Evolutionary conservation across 768 basidiomycete genomes (phyloP), one percentile per base, ranked within the genome.

Genomic region (Butyriboletus loyo): DNA sequence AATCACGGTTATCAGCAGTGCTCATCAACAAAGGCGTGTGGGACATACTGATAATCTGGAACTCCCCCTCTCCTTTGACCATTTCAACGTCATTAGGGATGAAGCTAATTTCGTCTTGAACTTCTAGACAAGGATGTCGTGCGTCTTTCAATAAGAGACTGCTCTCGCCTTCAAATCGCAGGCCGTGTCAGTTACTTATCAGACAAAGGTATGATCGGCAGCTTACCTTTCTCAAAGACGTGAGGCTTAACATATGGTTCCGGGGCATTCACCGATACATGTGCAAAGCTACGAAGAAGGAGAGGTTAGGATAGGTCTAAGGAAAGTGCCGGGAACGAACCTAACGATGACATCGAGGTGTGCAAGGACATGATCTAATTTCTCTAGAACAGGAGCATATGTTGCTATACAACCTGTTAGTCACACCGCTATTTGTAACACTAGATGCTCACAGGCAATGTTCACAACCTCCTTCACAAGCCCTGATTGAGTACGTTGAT

Each of bases 41-140:
- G 11, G 24, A 57, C 84, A 54, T 61, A 89, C 89, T 98, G 59
- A 98, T 95, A 49, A 98, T 95, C 55, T 92, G 87, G 71, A 99
- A 95, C 68, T 98, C 96, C 59, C 91, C 92, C 55, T 85, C 77
- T 84, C 90, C 85, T 75, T 92, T 93, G 42, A 89, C 82, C 91
- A 98, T 92, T 66, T 94, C 86, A 32, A 97, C 85, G 63, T 98
- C 92, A 65, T 98, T 99, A 2, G 95, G 79, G 60, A 99, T 98
- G 68, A 98, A 98, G 62, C 81, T 87, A 37, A 99, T 79, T 36
- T 93, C 97, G 46, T 98, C 96, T 65, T 98, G 94, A 5, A 96
- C 88, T 68, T 99, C 97, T 19, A 99, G 75, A 61, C 96, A 98
- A 14, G 97, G 97, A 73, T 99, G 97, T 24, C 97, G 78, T 11